A percentile compares a stretch with the other conserved stretches of the same genome.
Evolutionary conservation across 1,284 basidiomycete species (phyloP).

Genomic region (Fomitopsis betulina): DNA sequence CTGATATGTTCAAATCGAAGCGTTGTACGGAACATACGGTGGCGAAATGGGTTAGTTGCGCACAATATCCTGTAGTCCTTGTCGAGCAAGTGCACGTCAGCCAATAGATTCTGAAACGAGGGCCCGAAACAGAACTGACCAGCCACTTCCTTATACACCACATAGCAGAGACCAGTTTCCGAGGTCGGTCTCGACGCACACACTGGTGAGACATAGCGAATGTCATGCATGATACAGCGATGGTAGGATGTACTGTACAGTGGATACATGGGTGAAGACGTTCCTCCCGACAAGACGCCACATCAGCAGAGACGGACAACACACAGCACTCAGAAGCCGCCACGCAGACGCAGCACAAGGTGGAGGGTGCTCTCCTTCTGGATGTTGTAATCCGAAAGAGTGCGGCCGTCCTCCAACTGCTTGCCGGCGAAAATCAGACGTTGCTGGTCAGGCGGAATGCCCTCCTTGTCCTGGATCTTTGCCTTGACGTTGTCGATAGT

Average conservation of each 20-base stretch:
- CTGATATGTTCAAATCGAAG: too few relatives aligned
- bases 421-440: constrained; percentile 25
- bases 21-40: too few relatives aligned
- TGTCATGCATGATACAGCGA: background rate
- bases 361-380: constrained; percentile 67
- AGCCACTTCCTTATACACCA: too few relatives aligned
- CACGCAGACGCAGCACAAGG: constrained; percentile 74
- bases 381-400: constrained; percentile 46
- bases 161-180: too few relatives aligned
- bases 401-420: constrained; percentile 24
- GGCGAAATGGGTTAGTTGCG: too few relatives aligned
- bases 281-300: constrained; percentile 1
- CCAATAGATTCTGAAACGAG: too few relatives aligned
- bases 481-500: constrained; percentile 26
- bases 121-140: too few relatives aligned
- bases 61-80: too few relatives aligned
- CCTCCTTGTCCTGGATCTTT: constrained; percentile 26
- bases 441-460: constrained; percentile 25
- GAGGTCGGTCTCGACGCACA: too few relatives aligned
- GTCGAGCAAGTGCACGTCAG: too few relatives aligned
- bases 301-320: background rate
- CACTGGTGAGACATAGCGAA: background rate
- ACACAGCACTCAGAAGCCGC: constrained; percentile 39
- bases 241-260: background rate
- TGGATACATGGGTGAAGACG: background rate